A percentile compares a stretch with the other conserved stretches of the same genome.
Evolutionary conservation across 768 basidiomycete species (phyloP).

Genomic region (Pholiota microspora): DNA sequence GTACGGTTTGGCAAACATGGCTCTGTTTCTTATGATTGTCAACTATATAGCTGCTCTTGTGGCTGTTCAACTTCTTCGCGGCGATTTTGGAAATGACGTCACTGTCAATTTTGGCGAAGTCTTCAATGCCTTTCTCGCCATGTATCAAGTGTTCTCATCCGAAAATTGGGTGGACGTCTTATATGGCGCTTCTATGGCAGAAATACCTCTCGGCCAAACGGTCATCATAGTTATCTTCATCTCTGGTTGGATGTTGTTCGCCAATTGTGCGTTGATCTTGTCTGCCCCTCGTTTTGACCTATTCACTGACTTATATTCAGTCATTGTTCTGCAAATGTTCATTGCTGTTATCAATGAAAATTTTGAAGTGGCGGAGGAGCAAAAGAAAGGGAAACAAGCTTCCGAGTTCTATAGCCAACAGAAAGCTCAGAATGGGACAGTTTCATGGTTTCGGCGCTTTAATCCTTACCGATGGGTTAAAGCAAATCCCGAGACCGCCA

Average conservation of each 20-base stretch:
- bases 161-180: conserved; percentile 91
- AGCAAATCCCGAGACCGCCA: conserved; percentile 69
- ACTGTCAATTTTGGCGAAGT: conserved; percentile 78
- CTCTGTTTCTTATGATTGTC: conserved; percentile 83
- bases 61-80: conserved; percentile 80
- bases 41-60: conserved; percentile 85
- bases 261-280: conserved; percentile 67
- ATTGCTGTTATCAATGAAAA: conserved; percentile 98
- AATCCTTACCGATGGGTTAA: conserved; percentile 90
- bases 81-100: conserved; percentile 57
- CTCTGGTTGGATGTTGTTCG: conserved; percentile 83
- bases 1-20: conserved; percentile 89
- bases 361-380: conserved; percentile 89
- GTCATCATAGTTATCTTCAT: conserved; percentile 72
- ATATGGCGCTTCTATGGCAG: conserved; percentile 60
- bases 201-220: conserved; percentile 64
- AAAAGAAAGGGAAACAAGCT: conserved; percentile 80
- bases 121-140: conserved; percentile 80
- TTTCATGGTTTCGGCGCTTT: conserved; percentile 68
- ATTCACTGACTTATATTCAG: too few species aligned
- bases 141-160: conserved; percentile 89
- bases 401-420: conserved; percentile 63
- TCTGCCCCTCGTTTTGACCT: too few species aligned
- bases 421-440: conserved; percentile 46
- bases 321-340: conserved; percentile 93